phyloP scores from a whole-genome alignment of 1,139 yeast species.

The Blastobotrys elegans region DNA sequence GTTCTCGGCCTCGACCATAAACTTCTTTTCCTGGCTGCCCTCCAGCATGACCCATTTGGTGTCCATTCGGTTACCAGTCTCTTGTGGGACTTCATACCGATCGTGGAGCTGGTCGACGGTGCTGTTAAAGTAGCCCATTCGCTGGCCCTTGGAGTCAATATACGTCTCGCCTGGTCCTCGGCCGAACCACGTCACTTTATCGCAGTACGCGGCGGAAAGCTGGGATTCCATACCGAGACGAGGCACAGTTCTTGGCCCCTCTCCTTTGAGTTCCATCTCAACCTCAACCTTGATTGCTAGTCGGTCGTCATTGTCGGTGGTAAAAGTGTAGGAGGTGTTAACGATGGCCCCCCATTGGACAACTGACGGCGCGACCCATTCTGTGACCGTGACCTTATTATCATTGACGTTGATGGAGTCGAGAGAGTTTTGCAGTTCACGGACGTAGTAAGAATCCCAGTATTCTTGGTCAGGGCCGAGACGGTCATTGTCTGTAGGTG shows the following conservation, averaged over 20 bases:
- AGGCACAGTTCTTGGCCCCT: constrained; percentile 23
- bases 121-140: constrained; percentile 26
- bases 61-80: constrained; percentile 36
- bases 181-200: constrained; percentile 33
- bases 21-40: not conserved
- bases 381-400: constrained; percentile 17
- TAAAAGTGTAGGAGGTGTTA: constrained; percentile 14
- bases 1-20: not conserved
- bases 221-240: constrained; percentile 30
- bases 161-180: constrained; percentile 38
- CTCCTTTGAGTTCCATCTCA: constrained; percentile 21
- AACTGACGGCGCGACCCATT: constrained; percentile 24
- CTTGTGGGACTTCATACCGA: constrained; percentile 37
- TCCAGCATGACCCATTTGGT: constrained; percentile 30
- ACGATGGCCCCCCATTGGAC: constrained; percentile 25
- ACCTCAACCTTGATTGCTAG: constrained; percentile 3
- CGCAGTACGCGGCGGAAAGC: constrained; percentile 16
- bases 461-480: constrained; percentile 10
- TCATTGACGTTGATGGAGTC: constrained; percentile 15
- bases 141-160: constrained; percentile 33
- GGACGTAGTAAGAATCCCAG: constrained; percentile 21
- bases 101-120: constrained; percentile 24
- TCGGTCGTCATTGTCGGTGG: not conserved
- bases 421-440: constrained; percentile 19
- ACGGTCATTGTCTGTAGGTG: constrained; percentile 35